A percentile compares a stretch with the other conserved stretches of the same genome.
Conservation (phyloP, 345 rosid species). For the Populus tremula region DNA sequence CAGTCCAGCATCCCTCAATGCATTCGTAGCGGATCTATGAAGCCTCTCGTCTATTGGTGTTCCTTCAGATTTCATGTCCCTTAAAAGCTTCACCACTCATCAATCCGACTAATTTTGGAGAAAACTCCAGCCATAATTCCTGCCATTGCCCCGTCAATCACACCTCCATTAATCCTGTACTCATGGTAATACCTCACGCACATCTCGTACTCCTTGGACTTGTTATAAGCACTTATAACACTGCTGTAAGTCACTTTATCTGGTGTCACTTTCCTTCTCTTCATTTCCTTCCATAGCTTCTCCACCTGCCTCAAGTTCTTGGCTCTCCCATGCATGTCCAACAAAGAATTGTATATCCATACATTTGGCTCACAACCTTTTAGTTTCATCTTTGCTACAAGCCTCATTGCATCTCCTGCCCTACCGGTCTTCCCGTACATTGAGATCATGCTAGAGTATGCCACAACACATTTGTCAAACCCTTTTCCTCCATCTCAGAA, state of each 20-base stretch:
- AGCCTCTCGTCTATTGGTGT: slow-evolving; percentile 63
- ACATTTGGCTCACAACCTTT: slow-evolving; percentile 71
- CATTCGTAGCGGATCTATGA: slow-evolving; percentile 59
- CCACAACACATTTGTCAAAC: slow-evolving; percentile 71
- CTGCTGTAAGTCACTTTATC: slow-evolving; percentile 83
- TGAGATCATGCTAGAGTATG: slow-evolving; percentile 70
- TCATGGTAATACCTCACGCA: slow-evolving; percentile 59
- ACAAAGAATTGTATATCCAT: slow-evolving; percentile 75
- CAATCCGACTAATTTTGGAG: slow-evolving; percentile 62
- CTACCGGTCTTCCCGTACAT: slow-evolving; percentile 75
- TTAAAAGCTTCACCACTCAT: slow-evolving; percentile 65
- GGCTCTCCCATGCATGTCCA: slow-evolving; percentile 82
- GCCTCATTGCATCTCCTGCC: slow-evolving; percentile 59
- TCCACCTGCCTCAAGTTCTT: slow-evolving; percentile 63
- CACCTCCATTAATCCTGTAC: slow-evolving; percentile 56
- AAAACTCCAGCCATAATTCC: slow-evolving; percentile 84
- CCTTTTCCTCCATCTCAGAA: slow-evolving; percentile 65
- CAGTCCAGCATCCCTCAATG: slow-evolving; percentile 75
- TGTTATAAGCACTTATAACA: slow-evolving; percentile 63
- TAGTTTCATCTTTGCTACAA: slow-evolving; percentile 74
- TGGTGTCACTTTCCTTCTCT: slow-evolving; percentile 60
- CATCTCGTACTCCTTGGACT: slow-evolving; percentile 52
- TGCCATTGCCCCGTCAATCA: slow-evolving; percentile 65
- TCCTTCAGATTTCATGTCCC: slow-evolving; percentile 62
- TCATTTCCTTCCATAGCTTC: slow-evolving; percentile 84